phyloP scores from a whole-genome alignment of 1,284 basidiomycete species.

The Leccinum subrobustum region DNA sequence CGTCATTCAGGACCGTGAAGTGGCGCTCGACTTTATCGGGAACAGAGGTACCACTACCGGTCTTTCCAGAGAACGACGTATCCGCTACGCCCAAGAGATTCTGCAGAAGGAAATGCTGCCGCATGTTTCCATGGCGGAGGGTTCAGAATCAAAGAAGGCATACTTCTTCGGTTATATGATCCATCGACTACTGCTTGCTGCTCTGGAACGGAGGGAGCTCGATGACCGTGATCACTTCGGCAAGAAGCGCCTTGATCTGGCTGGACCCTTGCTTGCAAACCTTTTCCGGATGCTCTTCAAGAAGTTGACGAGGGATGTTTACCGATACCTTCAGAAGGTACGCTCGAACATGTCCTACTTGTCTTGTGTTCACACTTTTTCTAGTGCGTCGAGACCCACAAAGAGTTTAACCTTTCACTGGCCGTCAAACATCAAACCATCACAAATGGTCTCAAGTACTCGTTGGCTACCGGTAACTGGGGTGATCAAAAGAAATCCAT shows the following conservation, averaged over 20 bases:
- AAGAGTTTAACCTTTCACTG: conserved; percentile 89
- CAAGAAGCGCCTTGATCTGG: conserved; percentile 96
- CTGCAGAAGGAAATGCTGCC: conserved; percentile 99
- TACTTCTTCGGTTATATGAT: conserved; percentile 99
- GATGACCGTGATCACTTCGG: conserved; percentile 99
- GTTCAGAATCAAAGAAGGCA: conserved; percentile 97
- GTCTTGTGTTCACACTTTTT: conserved; percentile 4
- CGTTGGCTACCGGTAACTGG: conserved; percentile 99
- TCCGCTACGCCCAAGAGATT: conserved; percentile 97
- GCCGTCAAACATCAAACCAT: conserved; percentile 97
- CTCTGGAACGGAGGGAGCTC: conserved; percentile 91
- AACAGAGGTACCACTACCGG: conserved; percentile 96
- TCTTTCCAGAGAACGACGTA: conserved; percentile 88
- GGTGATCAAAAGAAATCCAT: conserved; percentile 99
- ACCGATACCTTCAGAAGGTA: conserved; percentile 95
- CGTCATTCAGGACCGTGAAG: conserved; percentile 96
- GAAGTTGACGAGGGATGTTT: conserved; percentile 96
- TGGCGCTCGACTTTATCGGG: conserved; percentile 97
- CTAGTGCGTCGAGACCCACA: conserved; percentile 95
- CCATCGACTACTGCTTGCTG: conserved; percentile 91
- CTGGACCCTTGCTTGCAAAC: conserved; percentile 92
- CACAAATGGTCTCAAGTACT: conserved; percentile 98
- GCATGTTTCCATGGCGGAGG: conserved; percentile 94
- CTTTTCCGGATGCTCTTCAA: conserved; percentile 98
- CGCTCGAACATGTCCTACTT: conserved; percentile 13